Conservation (phyloP, 805 yeast genomes). For the Candida ponderosae region DNA sequence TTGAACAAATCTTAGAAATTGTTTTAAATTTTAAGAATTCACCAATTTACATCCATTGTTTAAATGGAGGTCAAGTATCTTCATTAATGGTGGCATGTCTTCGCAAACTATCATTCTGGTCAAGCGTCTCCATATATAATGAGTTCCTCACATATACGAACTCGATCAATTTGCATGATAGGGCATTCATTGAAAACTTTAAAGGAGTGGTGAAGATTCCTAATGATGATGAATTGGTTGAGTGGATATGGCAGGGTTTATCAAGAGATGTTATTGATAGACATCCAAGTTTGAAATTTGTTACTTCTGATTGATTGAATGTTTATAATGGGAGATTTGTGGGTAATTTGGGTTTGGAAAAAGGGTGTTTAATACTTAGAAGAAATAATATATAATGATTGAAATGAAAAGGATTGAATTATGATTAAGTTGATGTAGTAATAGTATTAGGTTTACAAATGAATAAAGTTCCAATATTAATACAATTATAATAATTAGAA, state of each 20-base stretch:
- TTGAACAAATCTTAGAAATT: slow-evolving; percentile 50
- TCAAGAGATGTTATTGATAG: slow-evolving; percentile 18
- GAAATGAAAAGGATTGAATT: neutral
- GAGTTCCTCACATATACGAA: slow-evolving; percentile 77
- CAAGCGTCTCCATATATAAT: slow-evolving; percentile 75
- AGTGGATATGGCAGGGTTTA: slow-evolving; percentile 26
- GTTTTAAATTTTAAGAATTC: slow-evolving; percentile 50
- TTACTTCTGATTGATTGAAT: slow-evolving; percentile 1
- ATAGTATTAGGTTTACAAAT: neutral
- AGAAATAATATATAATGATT: too few relatives aligned
- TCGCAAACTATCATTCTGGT: slow-evolving; percentile 81
- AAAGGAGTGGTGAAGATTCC: slow-evolving; percentile 56
- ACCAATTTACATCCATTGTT: slow-evolving; percentile 80
- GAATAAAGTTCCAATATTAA: too few relatives aligned
- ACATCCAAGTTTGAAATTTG: slow-evolving; percentile 17
- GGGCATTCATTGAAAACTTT: slow-evolving; percentile 77
- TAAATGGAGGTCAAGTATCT: slow-evolving; percentile 85
- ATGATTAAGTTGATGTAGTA: neutral
- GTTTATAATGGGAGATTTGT: neutral
- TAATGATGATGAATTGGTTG: slow-evolving; percentile 14
- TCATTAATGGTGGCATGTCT: slow-evolving; percentile 81
- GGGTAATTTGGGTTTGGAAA: too few relatives aligned
- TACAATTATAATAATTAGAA: neutral
- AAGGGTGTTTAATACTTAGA: too few relatives aligned
- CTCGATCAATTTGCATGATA: slow-evolving; percentile 73